Evolutionary conservation across 1,139 yeast genomes (phyloP).

Genomic region (Wickerhamomyces sp.): DNA sequence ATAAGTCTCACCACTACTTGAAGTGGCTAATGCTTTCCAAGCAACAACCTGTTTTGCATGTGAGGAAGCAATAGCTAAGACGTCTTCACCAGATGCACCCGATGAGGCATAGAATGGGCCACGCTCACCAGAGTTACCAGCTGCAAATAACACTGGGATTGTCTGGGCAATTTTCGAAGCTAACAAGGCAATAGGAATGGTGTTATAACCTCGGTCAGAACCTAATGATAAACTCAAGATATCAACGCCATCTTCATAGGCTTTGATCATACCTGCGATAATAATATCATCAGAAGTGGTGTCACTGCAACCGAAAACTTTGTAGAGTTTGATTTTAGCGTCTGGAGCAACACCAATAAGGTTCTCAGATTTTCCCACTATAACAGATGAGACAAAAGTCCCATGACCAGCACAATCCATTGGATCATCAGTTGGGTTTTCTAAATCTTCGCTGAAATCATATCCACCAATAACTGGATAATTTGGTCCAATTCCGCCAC

Average conservation of each 20-base stretch:
- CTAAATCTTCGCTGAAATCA: slow-evolving; percentile 2
- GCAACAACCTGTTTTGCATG: background rate
- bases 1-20: background rate
- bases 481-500: slow-evolving; percentile 13
- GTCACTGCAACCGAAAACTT: slow-evolving; percentile 10
- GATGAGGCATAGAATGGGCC: slow-evolving; percentile 11
- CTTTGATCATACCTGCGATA: slow-evolving; percentile 13
- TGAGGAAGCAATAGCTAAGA: background rate
- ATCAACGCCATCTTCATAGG: slow-evolving; percentile 10
- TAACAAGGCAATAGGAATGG: slow-evolving; percentile 9
- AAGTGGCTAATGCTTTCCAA: background rate
- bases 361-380: slow-evolving; percentile 7
- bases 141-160: slow-evolving; percentile 7
- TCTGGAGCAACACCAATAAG: slow-evolving; percentile 3
- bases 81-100: slow-evolving; percentile 1
- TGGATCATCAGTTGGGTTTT: slow-evolving; percentile 5
- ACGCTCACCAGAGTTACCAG: slow-evolving; percentile 9
- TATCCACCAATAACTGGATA: slow-evolving; percentile 6
- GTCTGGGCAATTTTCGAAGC: slow-evolving; percentile 10
- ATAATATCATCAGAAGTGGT: slow-evolving; percentile 13
- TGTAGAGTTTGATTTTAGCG: slow-evolving; percentile 12
- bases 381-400: slow-evolving; percentile 15
- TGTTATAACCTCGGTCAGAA: slow-evolving; percentile 11
- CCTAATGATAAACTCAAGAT: slow-evolving; percentile 13
- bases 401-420: slow-evolving; percentile 15